Evolutionary conservation across 1,284 basidiomycete species (phyloP).

Genomic region (Trichosporon sp.): DNA sequence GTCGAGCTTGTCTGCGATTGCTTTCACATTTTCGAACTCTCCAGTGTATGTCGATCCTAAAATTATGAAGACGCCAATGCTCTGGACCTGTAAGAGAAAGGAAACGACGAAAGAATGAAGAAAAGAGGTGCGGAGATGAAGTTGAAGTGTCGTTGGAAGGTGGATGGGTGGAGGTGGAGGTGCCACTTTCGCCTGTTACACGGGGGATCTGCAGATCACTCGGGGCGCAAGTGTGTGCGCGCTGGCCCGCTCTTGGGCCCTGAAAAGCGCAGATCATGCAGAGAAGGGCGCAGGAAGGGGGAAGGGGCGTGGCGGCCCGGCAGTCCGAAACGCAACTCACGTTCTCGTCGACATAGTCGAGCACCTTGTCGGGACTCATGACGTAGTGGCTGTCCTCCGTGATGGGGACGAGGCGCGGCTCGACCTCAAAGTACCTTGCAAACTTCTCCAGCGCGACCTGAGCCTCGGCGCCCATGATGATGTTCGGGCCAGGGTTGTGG

Average conservation of each 20-base stretch:
- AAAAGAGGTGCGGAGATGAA: neutral
- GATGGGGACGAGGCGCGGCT: conserved; percentile 35
- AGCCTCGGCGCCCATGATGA: conserved; percentile 69
- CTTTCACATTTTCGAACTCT: conserved; percentile 87
- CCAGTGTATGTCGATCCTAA: conserved; percentile 77
- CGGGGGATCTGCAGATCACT: neutral
- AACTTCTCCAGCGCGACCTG: conserved; percentile 84
- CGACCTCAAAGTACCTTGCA: conserved; percentile 66
- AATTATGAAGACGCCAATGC: conserved; percentile 42
- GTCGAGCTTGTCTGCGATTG: conserved; percentile 81
- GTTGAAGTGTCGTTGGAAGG: neutral
- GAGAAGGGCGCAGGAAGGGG: neutral
- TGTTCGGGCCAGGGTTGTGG: conserved; percentile 71
- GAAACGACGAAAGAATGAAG: neutral
- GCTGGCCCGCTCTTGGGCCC: neutral
- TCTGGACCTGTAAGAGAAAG: conserved; percentile 45
- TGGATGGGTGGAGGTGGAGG: neutral
- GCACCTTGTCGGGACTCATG: conserved; percentile 78
- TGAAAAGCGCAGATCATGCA: neutral
- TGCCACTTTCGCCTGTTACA: neutral
- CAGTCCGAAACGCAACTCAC: neutral
- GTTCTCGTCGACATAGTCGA: conserved; percentile 89
- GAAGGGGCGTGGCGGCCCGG: neutral
- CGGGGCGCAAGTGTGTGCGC: neutral
- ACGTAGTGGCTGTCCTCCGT: conserved; percentile 67